Evolutionary conservation across 2,329 filamentous ascomycete species (phyloP), one percentile per base, ranked within the genome.

Genomic region (Epichloe sylvatica): DNA sequence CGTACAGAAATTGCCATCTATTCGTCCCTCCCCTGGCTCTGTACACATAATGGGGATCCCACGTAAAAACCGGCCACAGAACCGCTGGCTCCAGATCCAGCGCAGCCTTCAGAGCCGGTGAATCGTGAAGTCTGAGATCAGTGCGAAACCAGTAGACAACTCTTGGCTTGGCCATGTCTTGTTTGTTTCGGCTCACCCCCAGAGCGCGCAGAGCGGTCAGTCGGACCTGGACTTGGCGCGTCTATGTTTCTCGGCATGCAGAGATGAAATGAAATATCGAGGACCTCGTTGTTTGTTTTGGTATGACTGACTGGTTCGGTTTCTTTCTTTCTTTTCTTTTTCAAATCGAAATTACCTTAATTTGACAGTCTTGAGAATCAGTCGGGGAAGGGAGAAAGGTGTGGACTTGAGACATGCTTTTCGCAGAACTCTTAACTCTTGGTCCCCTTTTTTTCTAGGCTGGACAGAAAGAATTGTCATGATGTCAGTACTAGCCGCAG

Each of bases 81-180:
- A 75, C 78, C 47, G 76, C 75, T 1, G 84, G 83, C 0, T 84
- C 71, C 6, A 89, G 70, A 51, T 84, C 81, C 7, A 90, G 66
- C 0, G 85, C 85, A 2, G 83, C 83, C 61, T 81, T 75, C 25
- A 90, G 69, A 1, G 83, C 84, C 8, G 84, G 84, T 0, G 83
- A 87, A 63, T 89, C 85, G 65, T 89, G 84, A 2, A 90, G 75
- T 19, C 85, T 80, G 11, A 89, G 70, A 61, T 89, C 85, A 5
- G 85, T 89, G 49, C 85, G 77, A 59, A 87, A 87, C 84, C 84
- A 88, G 62, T 86, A 87, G 35, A 88, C 74, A 2, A 88, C 83
- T 33, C 66, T 59, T 23, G 62, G 55, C 33, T 63, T 61, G 7
- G 49, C 45, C 66, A 68, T 68, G n/a, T 45, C 52, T 37, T 8